Conservation (phyloP, 805 yeast species). For the Blastobotrys americana region DNA sequence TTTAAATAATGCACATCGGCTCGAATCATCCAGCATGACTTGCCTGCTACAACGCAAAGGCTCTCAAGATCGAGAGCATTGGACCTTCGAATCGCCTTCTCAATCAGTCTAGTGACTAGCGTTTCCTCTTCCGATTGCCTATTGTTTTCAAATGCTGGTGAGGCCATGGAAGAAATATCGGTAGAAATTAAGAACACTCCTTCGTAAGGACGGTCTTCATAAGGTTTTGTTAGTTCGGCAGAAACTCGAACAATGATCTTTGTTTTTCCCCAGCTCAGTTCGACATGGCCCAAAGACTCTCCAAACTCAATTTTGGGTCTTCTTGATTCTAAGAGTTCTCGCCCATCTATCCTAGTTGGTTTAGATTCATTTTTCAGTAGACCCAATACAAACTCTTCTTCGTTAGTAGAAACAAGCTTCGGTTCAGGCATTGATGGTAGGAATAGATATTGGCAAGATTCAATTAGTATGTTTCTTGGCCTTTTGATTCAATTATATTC, state of each 20-base stretch:
- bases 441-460: too few relatives aligned
- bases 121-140: slow-evolving; percentile 73
- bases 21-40: slow-evolving; percentile 82
- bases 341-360: slow-evolving; percentile 57
- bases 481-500: too few relatives aligned
- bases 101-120: slow-evolving; percentile 72
- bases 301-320: slow-evolving; percentile 59
- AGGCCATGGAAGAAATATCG: slow-evolving; percentile 86
- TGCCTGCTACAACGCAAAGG: slow-evolving; percentile 84
- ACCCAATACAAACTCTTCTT: slow-evolving; percentile 52
- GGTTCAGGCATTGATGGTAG: slow-evolving; percentile 57
- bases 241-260: slow-evolving; percentile 63
- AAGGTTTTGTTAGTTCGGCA: slow-evolving; percentile 70
- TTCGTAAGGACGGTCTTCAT: slow-evolving; percentile 88
- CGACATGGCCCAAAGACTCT: slow-evolving; percentile 64
- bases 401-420: slow-evolving; percentile 56
- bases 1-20: slow-evolving; percentile 86
- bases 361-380: slow-evolving; percentile 47
- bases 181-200: slow-evolving; percentile 79
- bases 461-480: too few relatives aligned
- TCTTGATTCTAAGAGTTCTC: slow-evolving; percentile 58
- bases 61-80: slow-evolving; percentile 88
- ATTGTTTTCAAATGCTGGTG: slow-evolving; percentile 72
- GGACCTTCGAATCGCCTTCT: slow-evolving; percentile 84
- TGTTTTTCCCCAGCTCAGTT: slow-evolving; percentile 71